phyloP scores from a whole-genome alignment of 2,329 filamentous ascomycete species.

The Talaromyces sp. region DNA sequence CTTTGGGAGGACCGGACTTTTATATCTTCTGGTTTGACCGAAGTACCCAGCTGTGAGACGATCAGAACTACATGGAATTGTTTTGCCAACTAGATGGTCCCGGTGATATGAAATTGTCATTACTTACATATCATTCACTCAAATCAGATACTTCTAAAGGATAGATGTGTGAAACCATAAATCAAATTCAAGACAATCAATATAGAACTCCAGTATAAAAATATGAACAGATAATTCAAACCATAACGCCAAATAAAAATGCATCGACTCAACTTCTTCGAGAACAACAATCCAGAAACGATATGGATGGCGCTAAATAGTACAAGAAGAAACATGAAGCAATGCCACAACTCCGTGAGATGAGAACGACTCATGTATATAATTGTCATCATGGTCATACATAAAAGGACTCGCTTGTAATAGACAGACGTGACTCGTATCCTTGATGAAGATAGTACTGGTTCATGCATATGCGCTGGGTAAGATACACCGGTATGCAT shows the following conservation, averaged over 20 bases:
- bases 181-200: not conserved
- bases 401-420: slow-evolving; percentile 4
- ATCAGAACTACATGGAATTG: not conserved
- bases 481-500: slow-evolving; percentile 4
- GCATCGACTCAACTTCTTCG: not conserved
- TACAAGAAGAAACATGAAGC: slow-evolving; percentile 7
- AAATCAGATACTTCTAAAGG: not conserved
- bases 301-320: slow-evolving; percentile 6
- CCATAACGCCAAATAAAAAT: not conserved
- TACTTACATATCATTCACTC: not conserved
- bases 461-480: slow-evolving; percentile 1
- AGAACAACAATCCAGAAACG: not conserved
- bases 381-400: slow-evolving; percentile 1
- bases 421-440: not conserved
- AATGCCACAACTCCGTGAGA: slow-evolving; percentile 11
- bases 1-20: not conserved
- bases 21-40: not conserved
- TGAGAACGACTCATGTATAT: not conserved
- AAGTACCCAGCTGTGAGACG: not conserved
- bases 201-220: not conserved
- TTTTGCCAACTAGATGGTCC: not conserved
- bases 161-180: not conserved
- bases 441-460: not conserved
- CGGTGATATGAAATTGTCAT: not conserved
- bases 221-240: not conserved